phyloP scores from a whole-genome alignment of 176 grass and related monocot genomes.

The Eremochloa ophiuroides region DNA sequence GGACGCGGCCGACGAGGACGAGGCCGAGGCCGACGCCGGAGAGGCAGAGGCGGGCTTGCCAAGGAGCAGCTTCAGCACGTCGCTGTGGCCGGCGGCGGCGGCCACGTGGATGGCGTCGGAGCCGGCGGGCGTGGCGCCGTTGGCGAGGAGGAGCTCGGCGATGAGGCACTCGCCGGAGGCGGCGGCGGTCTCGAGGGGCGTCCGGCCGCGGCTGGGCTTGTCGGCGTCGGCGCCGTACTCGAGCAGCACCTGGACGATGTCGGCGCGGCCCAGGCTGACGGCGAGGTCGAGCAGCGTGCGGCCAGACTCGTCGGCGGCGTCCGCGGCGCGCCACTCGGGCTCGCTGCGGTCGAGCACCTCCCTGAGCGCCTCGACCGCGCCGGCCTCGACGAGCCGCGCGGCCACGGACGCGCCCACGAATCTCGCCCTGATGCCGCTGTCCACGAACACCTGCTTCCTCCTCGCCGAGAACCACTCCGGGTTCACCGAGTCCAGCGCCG shows the following conservation, averaged over 20 bases:
- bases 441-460: slow-evolving; percentile 74
- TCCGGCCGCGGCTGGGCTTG: slow-evolving; percentile 33
- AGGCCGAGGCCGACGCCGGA: neutral
- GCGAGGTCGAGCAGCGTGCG: slow-evolving; percentile 60
- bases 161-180: slow-evolving; percentile 56
- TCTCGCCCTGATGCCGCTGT: slow-evolving; percentile 51
- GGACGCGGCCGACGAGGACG: slow-evolving; percentile 13
- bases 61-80: slow-evolving; percentile 56
- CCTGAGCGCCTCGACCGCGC: slow-evolving; percentile 51
- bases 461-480: slow-evolving; percentile 69
- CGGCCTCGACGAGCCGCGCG: slow-evolving; percentile 28
- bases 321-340: slow-evolving; percentile 52
- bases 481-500: slow-evolving; percentile 45
- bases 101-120: slow-evolving; percentile 57
- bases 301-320: slow-evolving; percentile 40
- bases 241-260: slow-evolving; percentile 70
- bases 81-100: slow-evolving; percentile 40
- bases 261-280: slow-evolving; percentile 48
- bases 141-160: slow-evolving; percentile 59
- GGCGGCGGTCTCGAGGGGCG: slow-evolving; percentile 55
- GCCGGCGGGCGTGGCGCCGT: slow-evolving; percentile 37
- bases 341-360: slow-evolving; percentile 68
- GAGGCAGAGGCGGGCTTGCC: slow-evolving; percentile 27
- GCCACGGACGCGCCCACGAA: slow-evolving; percentile 62
- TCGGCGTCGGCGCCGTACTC: slow-evolving; percentile 73